phyloP scores from a whole-genome alignment of 257 asterid genomes.

The Solanum piurae region DNA sequence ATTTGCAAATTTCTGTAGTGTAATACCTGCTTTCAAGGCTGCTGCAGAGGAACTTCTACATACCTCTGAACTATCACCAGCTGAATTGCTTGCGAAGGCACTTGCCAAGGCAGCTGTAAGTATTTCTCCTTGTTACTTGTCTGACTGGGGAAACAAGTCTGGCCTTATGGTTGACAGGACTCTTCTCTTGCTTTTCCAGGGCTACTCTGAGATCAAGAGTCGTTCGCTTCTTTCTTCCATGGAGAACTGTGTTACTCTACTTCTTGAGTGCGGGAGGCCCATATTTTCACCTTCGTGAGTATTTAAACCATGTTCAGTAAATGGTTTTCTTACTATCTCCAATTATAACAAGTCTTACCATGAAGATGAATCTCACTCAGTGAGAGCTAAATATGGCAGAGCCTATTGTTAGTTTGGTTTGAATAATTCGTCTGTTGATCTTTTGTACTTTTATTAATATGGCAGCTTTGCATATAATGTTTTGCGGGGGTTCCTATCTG shows the following conservation, averaged over 20 bases:
- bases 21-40: constrained; percentile 77
- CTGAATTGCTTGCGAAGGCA: constrained; percentile 90
- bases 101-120: constrained; percentile 93
- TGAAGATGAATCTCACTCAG: not conserved
- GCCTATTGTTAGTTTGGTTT: not conserved
- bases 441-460: not conserved
- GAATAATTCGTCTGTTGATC: not conserved
- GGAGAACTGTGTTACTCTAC: constrained; percentile 77
- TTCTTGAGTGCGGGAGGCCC: constrained; percentile 69
- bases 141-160: not conserved
- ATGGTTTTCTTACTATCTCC: not conserved
- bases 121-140: not conserved
- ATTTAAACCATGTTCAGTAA: not conserved
- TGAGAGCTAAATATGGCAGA: not conserved
- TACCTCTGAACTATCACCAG: constrained; percentile 50
- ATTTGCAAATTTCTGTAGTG: constrained; percentile 29
- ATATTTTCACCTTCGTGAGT: constrained; percentile 69
- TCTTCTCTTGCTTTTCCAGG: constrained; percentile 36
- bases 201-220: constrained; percentile 75
- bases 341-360: not conserved
- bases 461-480: constrained; percentile 57
- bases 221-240: constrained; percentile 79
- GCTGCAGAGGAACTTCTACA: constrained; percentile 78
- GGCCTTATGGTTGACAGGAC: not conserved
- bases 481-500: constrained; percentile 74